These are phyloP conservation scores for Pyrus pyrifolia DNA, from an alignment of 306 rosid genomes.

Conservation along the genomic window DNA sequence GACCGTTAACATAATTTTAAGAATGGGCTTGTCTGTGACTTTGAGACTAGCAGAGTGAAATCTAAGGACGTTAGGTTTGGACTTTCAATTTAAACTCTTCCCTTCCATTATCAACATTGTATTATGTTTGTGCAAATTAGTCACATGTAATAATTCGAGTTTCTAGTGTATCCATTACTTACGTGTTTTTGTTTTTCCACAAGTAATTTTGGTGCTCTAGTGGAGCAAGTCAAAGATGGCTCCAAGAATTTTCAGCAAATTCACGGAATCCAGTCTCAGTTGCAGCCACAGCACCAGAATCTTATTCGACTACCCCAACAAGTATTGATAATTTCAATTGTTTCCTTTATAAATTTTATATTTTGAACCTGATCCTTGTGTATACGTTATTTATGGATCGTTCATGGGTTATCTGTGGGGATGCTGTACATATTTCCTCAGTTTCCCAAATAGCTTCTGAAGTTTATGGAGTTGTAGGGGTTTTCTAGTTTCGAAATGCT, in stretches of 20 bases:
- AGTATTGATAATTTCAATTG: slow-evolving; percentile 33
- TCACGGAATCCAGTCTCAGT: slow-evolving; percentile 57
- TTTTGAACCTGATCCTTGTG: slow-evolving; percentile 3
- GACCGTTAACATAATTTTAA: not conserved
- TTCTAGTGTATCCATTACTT: not conserved
- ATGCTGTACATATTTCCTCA: not conserved
- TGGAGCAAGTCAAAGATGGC: slow-evolving; percentile 72
- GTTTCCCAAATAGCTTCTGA: not conserved
- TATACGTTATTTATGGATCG: slow-evolving; percentile 1
- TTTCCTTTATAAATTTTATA: not conserved
- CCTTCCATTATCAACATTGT: not conserved
- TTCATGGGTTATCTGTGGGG: not conserved
- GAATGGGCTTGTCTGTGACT: not conserved
- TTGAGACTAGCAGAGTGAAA: no score
- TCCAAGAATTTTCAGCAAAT: slow-evolving; percentile 54
- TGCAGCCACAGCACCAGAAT: slow-evolving; percentile 59
- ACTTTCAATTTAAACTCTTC: not conserved
- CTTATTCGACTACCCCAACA: slow-evolving; percentile 59
- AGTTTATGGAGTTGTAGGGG: not conserved
- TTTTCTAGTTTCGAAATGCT: not conserved
- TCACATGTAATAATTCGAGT: not conserved
- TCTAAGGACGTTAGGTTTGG: not conserved
- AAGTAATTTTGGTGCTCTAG: slow-evolving; percentile 66
- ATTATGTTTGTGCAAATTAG: not conserved
- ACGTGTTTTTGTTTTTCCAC: slow-evolving; percentile 7